Conservation (phyloP, 2,329 filamentous ascomycete genomes). For the Thielaviopsis musarum region DNA sequence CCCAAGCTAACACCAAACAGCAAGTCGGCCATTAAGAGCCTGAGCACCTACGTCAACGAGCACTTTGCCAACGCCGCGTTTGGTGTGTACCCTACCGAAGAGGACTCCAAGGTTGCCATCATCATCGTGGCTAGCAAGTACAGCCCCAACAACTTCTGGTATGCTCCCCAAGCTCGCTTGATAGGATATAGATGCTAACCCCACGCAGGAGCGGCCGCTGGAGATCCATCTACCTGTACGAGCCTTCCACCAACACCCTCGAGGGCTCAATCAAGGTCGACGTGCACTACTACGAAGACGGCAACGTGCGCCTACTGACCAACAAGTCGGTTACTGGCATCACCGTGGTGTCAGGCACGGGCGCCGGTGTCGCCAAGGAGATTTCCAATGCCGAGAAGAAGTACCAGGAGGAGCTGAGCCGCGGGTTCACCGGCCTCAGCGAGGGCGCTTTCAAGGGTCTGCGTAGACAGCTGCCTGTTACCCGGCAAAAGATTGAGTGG, state of each 20-base stretch:
- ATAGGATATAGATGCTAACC: not conserved
- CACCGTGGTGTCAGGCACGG: slow-evolving; percentile 45
- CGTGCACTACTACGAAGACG: slow-evolving; percentile 98
- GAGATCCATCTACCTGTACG: slow-evolving; percentile 73
- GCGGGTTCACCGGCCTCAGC: slow-evolving; percentile 70
- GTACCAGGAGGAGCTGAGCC: slow-evolving; percentile 93
- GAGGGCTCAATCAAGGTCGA: slow-evolving; percentile 78
- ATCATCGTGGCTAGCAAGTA: slow-evolving; percentile 91
- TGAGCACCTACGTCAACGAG: slow-evolving; percentile 63
- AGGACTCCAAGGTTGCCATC: slow-evolving; percentile 61
- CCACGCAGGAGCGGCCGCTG: slow-evolving; percentile 73
- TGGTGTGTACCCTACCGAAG: slow-evolving; percentile 66
- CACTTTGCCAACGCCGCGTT: slow-evolving; percentile 73
- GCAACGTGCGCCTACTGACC: slow-evolving; percentile 88
- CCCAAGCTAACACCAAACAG: slow-evolving; percentile 19
- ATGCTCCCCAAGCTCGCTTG: slow-evolving; percentile 15
- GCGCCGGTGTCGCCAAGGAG: slow-evolving; percentile 55
- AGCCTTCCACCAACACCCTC: slow-evolving; percentile 49
- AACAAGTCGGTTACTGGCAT: slow-evolving; percentile 50
- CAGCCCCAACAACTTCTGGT: slow-evolving; percentile 96
- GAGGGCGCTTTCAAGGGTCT: slow-evolving; percentile 92
- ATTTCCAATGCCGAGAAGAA: slow-evolving; percentile 71
- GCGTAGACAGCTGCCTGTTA: slow-evolving; percentile 84
- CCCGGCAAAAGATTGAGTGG: slow-evolving; percentile 98
- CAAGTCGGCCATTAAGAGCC: slow-evolving; percentile 66